Conservation (phyloP, 495 filamentous ascomycete species). For the Apodospora peruviana region DNA sequence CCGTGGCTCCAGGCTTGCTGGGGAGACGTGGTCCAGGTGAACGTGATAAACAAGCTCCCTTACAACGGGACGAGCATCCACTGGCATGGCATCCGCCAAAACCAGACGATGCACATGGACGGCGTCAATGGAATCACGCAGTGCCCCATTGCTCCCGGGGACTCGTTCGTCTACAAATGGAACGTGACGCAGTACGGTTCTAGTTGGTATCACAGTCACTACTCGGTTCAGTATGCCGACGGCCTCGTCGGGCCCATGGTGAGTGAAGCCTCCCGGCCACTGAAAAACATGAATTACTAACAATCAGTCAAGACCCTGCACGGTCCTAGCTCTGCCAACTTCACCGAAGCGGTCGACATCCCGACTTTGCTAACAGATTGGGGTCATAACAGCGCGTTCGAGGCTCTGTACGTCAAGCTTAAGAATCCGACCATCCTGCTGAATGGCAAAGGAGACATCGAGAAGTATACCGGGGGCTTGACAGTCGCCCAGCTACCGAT, state of each 20-base stretch:
- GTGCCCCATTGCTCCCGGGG: conserved; percentile 39
- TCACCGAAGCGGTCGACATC: no score
- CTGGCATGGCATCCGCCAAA: conserved; percentile 45
- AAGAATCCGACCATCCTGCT: no score
- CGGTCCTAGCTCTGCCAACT: no score
- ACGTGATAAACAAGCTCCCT: conserved; percentile 39
- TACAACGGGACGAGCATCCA: conserved; percentile 33
- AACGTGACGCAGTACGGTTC: conserved; percentile 40
- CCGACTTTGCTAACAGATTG: no score
- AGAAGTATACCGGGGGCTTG: no score
- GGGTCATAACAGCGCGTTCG: no score
- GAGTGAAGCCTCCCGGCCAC: no score
- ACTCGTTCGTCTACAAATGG: conserved; percentile 35
- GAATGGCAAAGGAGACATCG: no score
- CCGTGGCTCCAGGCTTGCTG: conserved; percentile 52
- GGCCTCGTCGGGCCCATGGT: conserved; percentile 44
- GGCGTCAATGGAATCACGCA: conserved; percentile 42
- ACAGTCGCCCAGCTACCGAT: no score
- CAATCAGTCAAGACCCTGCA: no score
- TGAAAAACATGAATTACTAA: no score
- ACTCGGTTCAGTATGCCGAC: conserved; percentile 43
- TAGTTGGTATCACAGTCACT: conserved; percentile 41
- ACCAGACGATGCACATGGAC: conserved; percentile 17
- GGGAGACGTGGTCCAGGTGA: conserved; percentile 49
- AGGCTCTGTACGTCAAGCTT: no score